Evolutionary conservation across 2,329 filamentous ascomycete genomes (phyloP).

Genomic region (Mollisia scopiformis): DNA sequence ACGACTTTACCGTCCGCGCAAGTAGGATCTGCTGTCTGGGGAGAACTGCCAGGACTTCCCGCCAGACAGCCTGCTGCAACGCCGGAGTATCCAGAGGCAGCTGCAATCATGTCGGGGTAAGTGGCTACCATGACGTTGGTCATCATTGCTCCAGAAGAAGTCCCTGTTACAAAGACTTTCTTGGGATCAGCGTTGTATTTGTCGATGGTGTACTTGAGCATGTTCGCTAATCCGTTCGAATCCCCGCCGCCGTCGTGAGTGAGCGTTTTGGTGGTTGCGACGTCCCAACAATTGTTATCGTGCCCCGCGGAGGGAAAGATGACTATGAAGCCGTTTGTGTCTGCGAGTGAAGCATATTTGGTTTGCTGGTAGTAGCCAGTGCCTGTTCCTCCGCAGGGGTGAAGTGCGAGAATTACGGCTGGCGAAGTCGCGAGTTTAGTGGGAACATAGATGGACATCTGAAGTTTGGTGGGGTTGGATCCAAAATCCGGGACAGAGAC

Average conservation of each 20-base stretch:
- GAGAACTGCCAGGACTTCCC: slow-evolving; percentile 24
- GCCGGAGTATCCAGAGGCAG: slow-evolving; percentile 45
- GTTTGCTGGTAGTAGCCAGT: slow-evolving; percentile 4
- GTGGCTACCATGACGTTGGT: slow-evolving; percentile 49
- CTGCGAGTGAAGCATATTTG: slow-evolving; percentile 6
- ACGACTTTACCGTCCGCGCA: slow-evolving; percentile 43
- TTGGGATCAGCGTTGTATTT: slow-evolving; percentile 53
- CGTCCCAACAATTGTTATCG: slow-evolving; percentile 56
- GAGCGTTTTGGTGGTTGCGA: slow-evolving; percentile 47
- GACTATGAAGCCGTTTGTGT: slow-evolving; percentile 3
- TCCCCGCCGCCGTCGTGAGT: slow-evolving; percentile 59
- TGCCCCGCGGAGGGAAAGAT: slow-evolving; percentile 1
- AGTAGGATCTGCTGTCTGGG: slow-evolving; percentile 40
- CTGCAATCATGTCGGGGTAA: slow-evolving; percentile 44
- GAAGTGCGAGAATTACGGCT: slow-evolving; percentile 5
- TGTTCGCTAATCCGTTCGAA: slow-evolving; percentile 56
- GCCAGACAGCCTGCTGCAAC: slow-evolving; percentile 45
- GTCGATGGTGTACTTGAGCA: slow-evolving; percentile 55
- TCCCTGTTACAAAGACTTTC: slow-evolving; percentile 56
- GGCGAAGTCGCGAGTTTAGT: neutral
- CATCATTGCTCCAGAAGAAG: slow-evolving; percentile 51
- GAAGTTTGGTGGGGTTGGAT: slow-evolving; percentile 6
- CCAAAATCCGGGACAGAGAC: slow-evolving; percentile 9
- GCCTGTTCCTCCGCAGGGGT: neutral
- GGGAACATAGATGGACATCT: slow-evolving; percentile 15